These are phyloP conservation scores for Microsporum canis DNA, from an alignment of 2,329 filamentous ascomycete genomes.

Conservation along the genomic window DNA sequence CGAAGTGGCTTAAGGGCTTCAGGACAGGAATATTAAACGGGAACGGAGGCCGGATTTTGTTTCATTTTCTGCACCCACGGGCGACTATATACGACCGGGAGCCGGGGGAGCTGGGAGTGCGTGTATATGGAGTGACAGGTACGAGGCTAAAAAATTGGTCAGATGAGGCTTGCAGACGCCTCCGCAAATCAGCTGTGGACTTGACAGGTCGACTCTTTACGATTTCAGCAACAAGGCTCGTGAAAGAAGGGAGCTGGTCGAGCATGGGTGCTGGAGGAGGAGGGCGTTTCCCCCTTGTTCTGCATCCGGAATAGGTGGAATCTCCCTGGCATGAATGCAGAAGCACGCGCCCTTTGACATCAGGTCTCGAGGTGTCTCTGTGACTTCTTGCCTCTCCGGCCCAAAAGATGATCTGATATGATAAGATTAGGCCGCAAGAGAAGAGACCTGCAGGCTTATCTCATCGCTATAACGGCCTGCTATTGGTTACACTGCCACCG, in stretches of 20 bases:
- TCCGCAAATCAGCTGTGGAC: neutral
- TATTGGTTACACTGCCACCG: neutral
- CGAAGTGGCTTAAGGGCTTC: neutral
- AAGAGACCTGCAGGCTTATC: neutral
- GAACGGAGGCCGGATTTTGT: neutral
- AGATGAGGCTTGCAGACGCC: slow-evolving; percentile 1
- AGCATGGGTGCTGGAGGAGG: neutral
- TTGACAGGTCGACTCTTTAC: neutral
- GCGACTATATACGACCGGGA: neutral
- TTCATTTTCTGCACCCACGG: neutral
- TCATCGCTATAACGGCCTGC: neutral
- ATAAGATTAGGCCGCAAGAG: slow-evolving; percentile 13
- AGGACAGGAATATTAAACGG: neutral
- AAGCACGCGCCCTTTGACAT: neutral
- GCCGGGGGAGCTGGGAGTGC: neutral
- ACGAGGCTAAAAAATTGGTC: slow-evolving; percentile 5
- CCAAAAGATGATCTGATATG: slow-evolving; percentile 14
- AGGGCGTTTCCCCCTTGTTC: too few species aligned
- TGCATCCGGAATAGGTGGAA: neutral
- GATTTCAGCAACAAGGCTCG: neutral
- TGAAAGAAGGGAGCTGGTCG: neutral
- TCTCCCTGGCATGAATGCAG: neutral
- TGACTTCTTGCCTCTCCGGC: neutral
- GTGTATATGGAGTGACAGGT: neutral
- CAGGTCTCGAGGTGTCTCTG: neutral